Evolutionary conservation across 768 basidiomycete species (phyloP).

Genomic region (Agaricus blazei): DNA sequence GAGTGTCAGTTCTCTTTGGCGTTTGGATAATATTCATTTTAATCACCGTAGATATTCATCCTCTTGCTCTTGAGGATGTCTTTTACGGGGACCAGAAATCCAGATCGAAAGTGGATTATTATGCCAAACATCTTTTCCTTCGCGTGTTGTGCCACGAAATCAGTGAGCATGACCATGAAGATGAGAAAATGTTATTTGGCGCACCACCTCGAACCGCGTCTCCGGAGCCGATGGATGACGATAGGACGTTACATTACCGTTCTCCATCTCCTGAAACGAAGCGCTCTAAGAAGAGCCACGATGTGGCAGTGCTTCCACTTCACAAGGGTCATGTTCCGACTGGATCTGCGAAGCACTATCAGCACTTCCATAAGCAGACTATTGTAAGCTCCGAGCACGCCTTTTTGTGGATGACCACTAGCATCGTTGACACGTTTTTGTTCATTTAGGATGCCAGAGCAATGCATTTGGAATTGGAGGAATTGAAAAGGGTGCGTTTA

Average conservation of each 20-base stretch:
- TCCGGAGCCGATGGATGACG: constrained; percentile 23
- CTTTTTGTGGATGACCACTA: neutral
- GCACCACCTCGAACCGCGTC: constrained; percentile 28
- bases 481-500: constrained; percentile 25
- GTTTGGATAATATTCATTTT: neutral
- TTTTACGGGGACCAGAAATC: constrained; percentile 49
- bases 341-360: constrained; percentile 11
- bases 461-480: constrained; percentile 17
- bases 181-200: constrained; percentile 22
- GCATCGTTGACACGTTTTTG: neutral
- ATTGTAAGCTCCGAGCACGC: constrained; percentile 13
- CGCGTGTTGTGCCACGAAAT: constrained; percentile 64
- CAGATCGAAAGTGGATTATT: constrained; percentile 71
- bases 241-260: neutral
- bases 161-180: constrained; percentile 12
- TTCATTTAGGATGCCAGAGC: neutral
- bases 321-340: constrained; percentile 14
- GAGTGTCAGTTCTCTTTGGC: constrained; percentile 14
- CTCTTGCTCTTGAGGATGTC: constrained; percentile 67
- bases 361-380: constrained; percentile 19
- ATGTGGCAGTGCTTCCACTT: constrained; percentile 19
- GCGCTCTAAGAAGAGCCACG: neutral
- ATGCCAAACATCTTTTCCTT: constrained; percentile 63
- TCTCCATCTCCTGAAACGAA: neutral
- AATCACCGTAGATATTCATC: constrained; percentile 50